Conservation (phyloP, 108 stramenopile species). For the Cyclotella choctawhatcheeana region DNA sequence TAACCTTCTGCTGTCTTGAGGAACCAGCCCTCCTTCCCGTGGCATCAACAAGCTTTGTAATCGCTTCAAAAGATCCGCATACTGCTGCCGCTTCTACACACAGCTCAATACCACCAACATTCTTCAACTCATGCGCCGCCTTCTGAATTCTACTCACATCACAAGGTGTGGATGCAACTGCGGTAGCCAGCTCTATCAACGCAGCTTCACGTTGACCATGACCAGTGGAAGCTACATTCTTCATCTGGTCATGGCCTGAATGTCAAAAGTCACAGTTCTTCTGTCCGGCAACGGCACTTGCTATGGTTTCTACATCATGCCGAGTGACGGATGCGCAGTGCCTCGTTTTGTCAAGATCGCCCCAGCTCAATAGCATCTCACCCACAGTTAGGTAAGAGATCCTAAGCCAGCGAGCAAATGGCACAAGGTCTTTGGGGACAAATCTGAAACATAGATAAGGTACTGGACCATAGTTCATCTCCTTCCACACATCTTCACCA, state of each 20-base stretch:
- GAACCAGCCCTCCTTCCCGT: constrained; percentile 1
- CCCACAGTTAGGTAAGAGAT: not conserved
- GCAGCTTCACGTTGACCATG: constrained; percentile 9
- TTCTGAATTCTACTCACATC: not conserved
- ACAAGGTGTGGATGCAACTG: not conserved
- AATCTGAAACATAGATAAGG: not conserved
- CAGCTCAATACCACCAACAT: constrained; percentile 12
- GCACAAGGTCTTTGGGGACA: not conserved
- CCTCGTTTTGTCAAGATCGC: not conserved
- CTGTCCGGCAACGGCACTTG: constrained; percentile 7
- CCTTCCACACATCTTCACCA: constrained; percentile 9
- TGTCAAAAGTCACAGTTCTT: constrained; percentile 24
- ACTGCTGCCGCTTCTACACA: constrained; percentile 2
- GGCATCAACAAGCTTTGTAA: constrained; percentile 25
- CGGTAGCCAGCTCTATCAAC: constrained; percentile 9
- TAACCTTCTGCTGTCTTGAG: not conserved
- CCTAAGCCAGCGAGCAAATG: not conserved
- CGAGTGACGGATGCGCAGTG: constrained; percentile 14
- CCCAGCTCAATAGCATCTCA: constrained; percentile 10
- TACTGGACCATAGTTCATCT: not conserved
- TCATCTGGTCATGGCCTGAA: constrained; percentile 6
- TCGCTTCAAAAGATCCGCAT: constrained; percentile 20
- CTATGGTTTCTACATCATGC: constrained; percentile 16
- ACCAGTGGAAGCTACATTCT: not conserved
- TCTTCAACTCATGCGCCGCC: constrained; percentile 8